Evolutionary conservation across 495 filamentous ascomycete species (phyloP).

Genomic region (Daldinia caldariorum): DNA sequence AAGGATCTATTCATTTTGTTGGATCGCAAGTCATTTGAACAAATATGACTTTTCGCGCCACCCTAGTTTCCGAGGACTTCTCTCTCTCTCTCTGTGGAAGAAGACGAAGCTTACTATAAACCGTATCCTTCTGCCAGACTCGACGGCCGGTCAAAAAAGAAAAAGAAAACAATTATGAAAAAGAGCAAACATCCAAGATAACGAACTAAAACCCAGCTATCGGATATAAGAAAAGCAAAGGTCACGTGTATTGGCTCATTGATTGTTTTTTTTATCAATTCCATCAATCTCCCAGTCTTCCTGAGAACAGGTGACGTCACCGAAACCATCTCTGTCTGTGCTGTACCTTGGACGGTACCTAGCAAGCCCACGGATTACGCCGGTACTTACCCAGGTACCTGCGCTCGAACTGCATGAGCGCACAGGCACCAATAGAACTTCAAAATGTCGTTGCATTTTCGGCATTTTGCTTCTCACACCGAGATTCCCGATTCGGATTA

Average conservation of each 20-base stretch:
- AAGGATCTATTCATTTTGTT: not conserved
- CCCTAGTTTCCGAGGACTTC: not conserved
- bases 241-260: conserved; percentile 34
- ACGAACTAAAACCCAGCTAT: not conserved
- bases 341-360: not conserved
- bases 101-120: conserved; percentile 7
- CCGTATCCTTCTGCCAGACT: conserved; percentile 5
- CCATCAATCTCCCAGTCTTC: not conserved
- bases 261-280: conserved; percentile 16
- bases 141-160: not conserved
- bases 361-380: not conserved
- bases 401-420: not conserved
- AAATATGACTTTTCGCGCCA: not conserved
- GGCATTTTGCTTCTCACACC: not conserved
- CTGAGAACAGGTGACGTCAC: conserved; percentile 33
- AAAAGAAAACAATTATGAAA: conserved; percentile 1
- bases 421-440: not conserved
- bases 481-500: not conserved
- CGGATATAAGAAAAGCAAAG: conserved; percentile 4
- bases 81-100: not conserved
- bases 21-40: not conserved
- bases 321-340: conserved; percentile 16
- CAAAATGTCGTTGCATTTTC: not conserved
- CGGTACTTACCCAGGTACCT: not conserved
- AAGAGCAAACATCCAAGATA: not conserved